Base-by-base conservation (phyloP, 441 rosid genomes). In the Iberis amara region DNA sequence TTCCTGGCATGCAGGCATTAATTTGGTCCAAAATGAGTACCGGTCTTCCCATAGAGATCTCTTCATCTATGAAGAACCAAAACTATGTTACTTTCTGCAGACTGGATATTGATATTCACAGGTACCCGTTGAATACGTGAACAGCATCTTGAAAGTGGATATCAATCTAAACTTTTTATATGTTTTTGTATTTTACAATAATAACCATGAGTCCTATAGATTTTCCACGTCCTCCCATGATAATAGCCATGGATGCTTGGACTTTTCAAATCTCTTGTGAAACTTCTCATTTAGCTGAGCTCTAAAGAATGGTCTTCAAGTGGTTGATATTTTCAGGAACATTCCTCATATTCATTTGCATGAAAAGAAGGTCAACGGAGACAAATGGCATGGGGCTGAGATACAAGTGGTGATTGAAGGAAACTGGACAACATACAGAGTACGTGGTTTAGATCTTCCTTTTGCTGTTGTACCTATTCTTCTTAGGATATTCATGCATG, bases 11-110 rank as follows among this genome's bases (percentile, higher is more conserved):
- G 65, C 83, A 92, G 99, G 99, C 99, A 10, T 71, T 89, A 68
- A 92, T 92, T 69, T 92, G 99, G 99, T 86, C 99, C 74, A 92
- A 92, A 72, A 88, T 92, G 99, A 92, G 99, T 52, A 92, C 96
- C 47, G 99, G 96, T 26, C 92, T 92, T 50, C 99, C 99, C 6
- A 88, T 92, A 62, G 96, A 84, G 65, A 92, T 92, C 62, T 78
- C 86, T 10, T 92, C 96, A 38, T 86, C 96, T 49, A 92, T 89
- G 96, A 84, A 55, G 64, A 77, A 75, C 71, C 96, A 92, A 71
- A 81, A 61, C 72, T 82, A 74, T 74, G 47, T 62, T 32, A 80
- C 96, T 7, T 84, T 78, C 73, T 92, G 99, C 86, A 84, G 84
- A 78, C 82, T 92, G 70, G 99, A 92, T 71, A 92, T 92, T 45